Evolutionary conservation across 1,139 yeast species (phyloP), one percentile per base, ranked within the genome.

Genomic region (Yamadazyma trypodendri): DNA sequence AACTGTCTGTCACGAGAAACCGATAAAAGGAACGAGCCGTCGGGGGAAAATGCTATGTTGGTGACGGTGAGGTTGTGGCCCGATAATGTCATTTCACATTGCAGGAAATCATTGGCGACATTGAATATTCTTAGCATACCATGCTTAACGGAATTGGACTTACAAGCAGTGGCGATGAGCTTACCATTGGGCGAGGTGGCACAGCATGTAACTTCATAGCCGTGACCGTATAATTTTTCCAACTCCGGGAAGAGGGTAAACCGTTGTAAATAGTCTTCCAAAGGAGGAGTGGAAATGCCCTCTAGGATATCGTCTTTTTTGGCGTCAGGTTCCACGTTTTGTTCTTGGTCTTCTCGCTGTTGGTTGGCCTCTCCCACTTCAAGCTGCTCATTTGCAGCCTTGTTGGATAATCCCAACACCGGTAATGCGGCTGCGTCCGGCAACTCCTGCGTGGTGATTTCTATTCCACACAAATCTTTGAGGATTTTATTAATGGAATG

Each of bases 211-310:
- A 90, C 81, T 59, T 94, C 99, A 61, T 89, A 94, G 11, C 99
- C 99, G 59, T 94, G 99, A 0, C 98, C 98, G 54, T 92, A 94
- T 35, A 94, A 64, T 57, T 94, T 94, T 53, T 94, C 98, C 38
- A 83, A 64, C 56, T 94, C 99, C 0, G 98, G 98, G 81, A 94
- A 94, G 40, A 94, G 71, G 0, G 97, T 86, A 55, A 84, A 87
- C 52, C 97, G 73, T 59, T 94, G 98, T 28, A 94, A 69, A 45
- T 86, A 86, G 53, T 89, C 96, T 57, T 90, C 97, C 36, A 84
- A 63, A 1, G 97, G 97, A 4, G 96, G 95, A 1, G 63, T 55
- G 0, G 49, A 45, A 36, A 84, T 61, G 1, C 68, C 55, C 2
- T 72, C 61, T 31, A 79, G 60, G 4, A 72, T 58, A 31, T 75